Percentiles rank a stretch among this genome's conserved stretches.
Evolutionary conservation across 208 protist genomes (phyloP).

Genomic region (Trypanosomatidae sp.): DNA sequence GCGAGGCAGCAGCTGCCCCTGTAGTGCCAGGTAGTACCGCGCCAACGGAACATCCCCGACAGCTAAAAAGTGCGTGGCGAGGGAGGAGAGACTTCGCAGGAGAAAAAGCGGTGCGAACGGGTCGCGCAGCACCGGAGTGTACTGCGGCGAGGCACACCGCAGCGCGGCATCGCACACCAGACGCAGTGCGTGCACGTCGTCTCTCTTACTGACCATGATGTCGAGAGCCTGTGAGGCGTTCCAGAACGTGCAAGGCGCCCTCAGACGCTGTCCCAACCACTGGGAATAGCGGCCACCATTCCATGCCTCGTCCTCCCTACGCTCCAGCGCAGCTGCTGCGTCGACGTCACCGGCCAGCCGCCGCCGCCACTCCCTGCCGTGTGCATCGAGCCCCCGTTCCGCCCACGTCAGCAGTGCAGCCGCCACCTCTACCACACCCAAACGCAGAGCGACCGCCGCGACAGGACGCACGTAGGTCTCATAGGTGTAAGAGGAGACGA

Average conservation of each 20-base stretch:
- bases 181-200: conserved; percentile 26
- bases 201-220: conserved; percentile 10
- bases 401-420: conserved; percentile 25
- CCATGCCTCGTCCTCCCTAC: background rate
- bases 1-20: conserved; percentile 34
- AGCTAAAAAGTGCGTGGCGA: conserved; percentile 27
- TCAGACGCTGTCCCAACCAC: conserved; percentile 5
- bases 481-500: background rate
- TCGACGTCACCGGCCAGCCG: conserved; percentile 2
- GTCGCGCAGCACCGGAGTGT: conserved; percentile 35
- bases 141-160: conserved; percentile 17
- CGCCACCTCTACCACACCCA: conserved; percentile 18
- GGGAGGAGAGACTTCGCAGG: conserved; percentile 24
- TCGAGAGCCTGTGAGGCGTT: conserved; percentile 23
- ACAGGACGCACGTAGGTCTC: conserved; percentile 7
- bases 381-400: conserved; percentile 8
- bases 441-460: conserved; percentile 15
- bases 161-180: conserved; percentile 37
- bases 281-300: conserved; percentile 3
- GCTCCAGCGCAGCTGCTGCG: background rate
- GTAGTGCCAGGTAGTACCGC: conserved; percentile 44
- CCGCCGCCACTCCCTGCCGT: conserved; percentile 14
- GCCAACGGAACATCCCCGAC: conserved; percentile 55
- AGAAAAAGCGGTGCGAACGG: conserved; percentile 37
- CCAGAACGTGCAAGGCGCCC: too few species aligned